Evolutionary conservation across 306 rosid species (phyloP), one percentile per base, ranked within the genome.

Genomic region (Cucumis cinereus): DNA sequence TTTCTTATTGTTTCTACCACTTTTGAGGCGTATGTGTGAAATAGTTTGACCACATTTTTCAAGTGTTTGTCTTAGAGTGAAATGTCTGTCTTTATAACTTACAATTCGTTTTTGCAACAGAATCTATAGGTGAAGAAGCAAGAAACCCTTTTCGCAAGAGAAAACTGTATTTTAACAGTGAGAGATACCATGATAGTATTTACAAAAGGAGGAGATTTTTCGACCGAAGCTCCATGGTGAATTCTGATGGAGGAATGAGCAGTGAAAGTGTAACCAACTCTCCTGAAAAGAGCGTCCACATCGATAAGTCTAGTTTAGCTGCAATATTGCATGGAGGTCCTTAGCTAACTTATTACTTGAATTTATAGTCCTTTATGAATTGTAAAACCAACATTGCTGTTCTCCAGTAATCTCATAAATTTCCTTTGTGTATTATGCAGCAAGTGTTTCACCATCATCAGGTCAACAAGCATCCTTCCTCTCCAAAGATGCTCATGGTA

Each of bases 401-500:
- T 59, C 53, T 49, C 63, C 11, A 36, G 16, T 73, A 20, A 19
- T 70, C 75, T 36, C 60, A 33, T 82, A 24, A 77, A 77, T 45
- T 24, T 73, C 74, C 19, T 75, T 59, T 20, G 80, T 80, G 49
- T 43, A 41, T 41, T 14, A 43, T 83, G 85, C 89, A 81, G 90
- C 73, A 36, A 85, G 47, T 63, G 79, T 77, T 59, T 53, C 73
- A 30, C 71, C 87, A 61, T 72, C 87, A 81, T 77, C 87, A 33
- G 85, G 83, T 58, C 85, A 64, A 77, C 82, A 83, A 76, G 70
- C 86, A 57, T 77, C 91, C 55, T 80, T 82, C 76, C 83, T 20
- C 60, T 79, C 90, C 36, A 82, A 85, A 83, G 90, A 86, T 83
- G 83, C 98, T 85, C 90, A 84, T 24, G 97, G 98, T 94, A 90